Evolutionary conservation across 2,329 filamentous ascomycete genomes (phyloP), one percentile per base, ranked within the genome.

Genomic region (Mycogone perniciosa): DNA sequence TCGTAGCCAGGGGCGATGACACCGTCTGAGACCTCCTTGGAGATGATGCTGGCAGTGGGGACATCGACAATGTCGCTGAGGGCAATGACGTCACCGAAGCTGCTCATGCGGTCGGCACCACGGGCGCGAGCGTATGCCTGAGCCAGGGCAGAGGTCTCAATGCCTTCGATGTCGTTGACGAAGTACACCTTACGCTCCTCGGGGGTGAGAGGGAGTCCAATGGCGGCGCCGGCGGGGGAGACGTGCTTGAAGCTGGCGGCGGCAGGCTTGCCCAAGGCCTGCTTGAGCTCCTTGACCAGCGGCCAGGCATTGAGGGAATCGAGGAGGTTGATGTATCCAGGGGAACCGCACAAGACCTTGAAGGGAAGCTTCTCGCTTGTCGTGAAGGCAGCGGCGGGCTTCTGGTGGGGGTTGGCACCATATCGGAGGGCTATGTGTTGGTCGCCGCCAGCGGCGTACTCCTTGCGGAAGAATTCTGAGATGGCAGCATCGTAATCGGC

Each of bases 181-280:
- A 99, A 96, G 78, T 96, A 99, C 50, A 96, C 93, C 75, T 95
- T 95, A 71, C 88, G 86, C 80, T 99, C 93, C 47, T 88, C 87
- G 38, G 88, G 82, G 57, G 76, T 89, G 57, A 99, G 80, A 26
- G 90, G 89, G 6, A 93, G 84, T 59, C 91, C 93, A 63, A 99
- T 93, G 59, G 93, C 92, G 53, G 92, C 93, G 64, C 93, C 93
- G 40, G 93, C 93, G 20, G 93, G 93, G 7, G 93, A 99, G 56
- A 97, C 93, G 69, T 99, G 93, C 82, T 96, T 99, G 84, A 99
- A 99, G 68, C 89, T 96, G 56, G 93, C 92, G 31, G 93, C 93
- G 48, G 93, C 93, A 33, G 93, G 89, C 69, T 86, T 85, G 60
- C 86, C 85, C 26, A 97, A 83, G 26, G 92, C 89, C 60, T 86